Conservation (phyloP, 2,329 filamentous ascomycete species). For the Dothistroma septosporum region DNA sequence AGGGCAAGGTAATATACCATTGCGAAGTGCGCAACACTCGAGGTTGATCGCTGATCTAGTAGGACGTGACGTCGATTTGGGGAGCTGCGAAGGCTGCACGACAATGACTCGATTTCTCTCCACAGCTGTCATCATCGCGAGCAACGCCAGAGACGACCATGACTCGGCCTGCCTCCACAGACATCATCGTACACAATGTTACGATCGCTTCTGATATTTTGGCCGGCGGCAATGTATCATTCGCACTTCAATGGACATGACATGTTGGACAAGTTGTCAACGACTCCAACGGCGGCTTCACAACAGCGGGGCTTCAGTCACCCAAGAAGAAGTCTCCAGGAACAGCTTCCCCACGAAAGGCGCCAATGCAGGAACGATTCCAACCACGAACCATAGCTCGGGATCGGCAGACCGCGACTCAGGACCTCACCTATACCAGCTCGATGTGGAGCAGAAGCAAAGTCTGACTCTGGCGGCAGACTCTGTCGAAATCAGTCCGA, state of each 20-base stretch:
- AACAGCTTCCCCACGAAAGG: background rate
- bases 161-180: conserved; percentile 2
- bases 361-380: conserved; percentile 2
- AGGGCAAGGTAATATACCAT: background rate
- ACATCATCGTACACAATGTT: background rate
- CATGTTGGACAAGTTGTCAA: background rate
- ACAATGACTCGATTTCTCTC: background rate
- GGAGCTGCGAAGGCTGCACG: background rate
- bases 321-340: background rate
- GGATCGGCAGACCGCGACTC: conserved; percentile 4
- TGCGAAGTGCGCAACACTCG: background rate
- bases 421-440: background rate
- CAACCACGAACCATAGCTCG: conserved; percentile 1
- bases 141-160: background rate
- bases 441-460: conserved; percentile 2
- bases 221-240: background rate
- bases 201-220: background rate
- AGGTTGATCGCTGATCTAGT: background rate
- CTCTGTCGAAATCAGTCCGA: conserved; percentile 1
- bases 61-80: conserved; percentile 4
- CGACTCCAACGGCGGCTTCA: background rate
- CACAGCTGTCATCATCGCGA: conserved; percentile 3
- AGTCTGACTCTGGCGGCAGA: background rate
- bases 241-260: background rate
- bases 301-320: background rate